Evolutionary conservation across 2,329 filamentous ascomycete genomes (phyloP), one percentile per base, ranked within the genome.

Genomic region (Aaosphaeria pasadenensis): DNA sequence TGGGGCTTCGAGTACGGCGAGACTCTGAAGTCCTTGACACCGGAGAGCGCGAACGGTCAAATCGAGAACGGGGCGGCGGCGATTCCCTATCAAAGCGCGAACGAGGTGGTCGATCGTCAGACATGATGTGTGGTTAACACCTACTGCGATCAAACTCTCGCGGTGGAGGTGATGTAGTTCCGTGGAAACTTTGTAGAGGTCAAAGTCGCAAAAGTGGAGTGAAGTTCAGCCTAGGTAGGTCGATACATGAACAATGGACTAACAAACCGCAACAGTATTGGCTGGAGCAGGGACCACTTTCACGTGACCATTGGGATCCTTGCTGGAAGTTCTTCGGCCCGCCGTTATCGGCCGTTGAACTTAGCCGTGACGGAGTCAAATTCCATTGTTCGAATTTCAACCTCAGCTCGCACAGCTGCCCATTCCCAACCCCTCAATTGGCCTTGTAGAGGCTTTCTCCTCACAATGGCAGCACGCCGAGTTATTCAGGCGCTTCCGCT

Each of bases 81-180:
- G 94, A 89, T 42, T 85, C 94, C 71, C 95, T 89, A 69, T 97
- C 92, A 73, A 97, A 96, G 71, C 92, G 90, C 65, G 91, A 96
- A 53, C 91, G 87, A 78, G 95, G 95, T 51, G 85, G 82, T 59
- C 91, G 88, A 54, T 86, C 80, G 62, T 94, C 89, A 57, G 88
- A 84, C 90, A 95, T 91, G 53, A 32, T 51, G 17, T 24, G 17
- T 24, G 17, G 17, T 24, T 24, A 24, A 24, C 17, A 24, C 17
- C 17, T 24, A 24, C 17, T 24, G 17, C 17, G 17, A 24, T 24
- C 17, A 24, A 24, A 24, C 17, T 24, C 17, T 24, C 17, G 17
- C 17, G 17, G 17, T 24, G 17, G 17, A 24, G 17, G 17, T 24
- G 17, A 24, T 24, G 17, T 24, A 24, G 17, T 24, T 24, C 17